phyloP scores from a whole-genome alignment of 352 stramenopile species.

The Discostella stelligera region DNA sequence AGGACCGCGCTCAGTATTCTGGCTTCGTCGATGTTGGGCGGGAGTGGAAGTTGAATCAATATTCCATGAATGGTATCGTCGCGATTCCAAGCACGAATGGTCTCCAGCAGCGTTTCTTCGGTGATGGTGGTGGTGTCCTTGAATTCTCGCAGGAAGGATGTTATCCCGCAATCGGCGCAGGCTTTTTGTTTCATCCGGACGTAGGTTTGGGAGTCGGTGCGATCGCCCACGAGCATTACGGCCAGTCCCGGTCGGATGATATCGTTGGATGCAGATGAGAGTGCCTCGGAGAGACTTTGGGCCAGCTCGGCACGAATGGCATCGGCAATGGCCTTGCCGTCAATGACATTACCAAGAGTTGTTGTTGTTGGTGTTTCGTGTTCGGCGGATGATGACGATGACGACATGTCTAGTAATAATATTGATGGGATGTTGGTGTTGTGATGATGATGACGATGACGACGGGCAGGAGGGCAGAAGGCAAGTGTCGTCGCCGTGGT shows the following conservation, averaged over 20 bases:
- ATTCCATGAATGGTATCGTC: conserved; percentile 92
- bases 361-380: not conserved
- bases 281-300: conserved; percentile 68
- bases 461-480: not conserved
- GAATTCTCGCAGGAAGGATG: conserved; percentile 82
- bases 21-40: conserved; percentile 90
- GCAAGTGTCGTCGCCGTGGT: no score
- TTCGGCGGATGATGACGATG: not conserved
- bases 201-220: conserved; percentile 95
- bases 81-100: conserved; percentile 86
- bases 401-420: not conserved
- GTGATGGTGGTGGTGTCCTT: conserved; percentile 50
- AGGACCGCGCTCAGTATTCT: conserved; percentile 90
- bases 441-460: not conserved
- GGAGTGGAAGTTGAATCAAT: conserved; percentile 95
- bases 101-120: conserved; percentile 60
- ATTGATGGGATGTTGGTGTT: no score
- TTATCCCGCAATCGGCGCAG: conserved; percentile 91
- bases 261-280: conserved; percentile 2
- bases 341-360: conserved; percentile 53
- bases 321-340: conserved; percentile 87
- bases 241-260: conserved; percentile 88
- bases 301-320: conserved; percentile 86
- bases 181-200: conserved; percentile 99
- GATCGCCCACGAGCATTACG: conserved; percentile 94